phyloP scores from a whole-genome alignment of 352 stramenopile genomes.

The Globisporangium rhizosaccharum region DNA sequence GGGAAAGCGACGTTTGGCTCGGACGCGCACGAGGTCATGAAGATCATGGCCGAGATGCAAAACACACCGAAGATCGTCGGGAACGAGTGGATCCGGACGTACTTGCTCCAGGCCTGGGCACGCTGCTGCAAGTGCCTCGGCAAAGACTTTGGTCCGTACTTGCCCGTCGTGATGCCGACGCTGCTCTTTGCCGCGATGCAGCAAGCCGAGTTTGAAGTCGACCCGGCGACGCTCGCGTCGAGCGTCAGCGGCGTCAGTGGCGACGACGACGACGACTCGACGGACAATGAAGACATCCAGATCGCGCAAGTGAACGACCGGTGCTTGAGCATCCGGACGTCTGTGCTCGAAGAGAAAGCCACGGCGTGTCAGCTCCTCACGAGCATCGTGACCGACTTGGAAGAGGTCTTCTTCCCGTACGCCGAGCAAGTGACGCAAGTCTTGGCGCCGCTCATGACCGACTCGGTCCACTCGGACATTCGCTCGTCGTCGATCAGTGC shows the following conservation, averaged over 20 bases:
- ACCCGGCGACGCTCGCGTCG: constrained; percentile 42
- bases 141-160: constrained; percentile 70
- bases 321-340: constrained; percentile 78
- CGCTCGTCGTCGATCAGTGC: constrained; percentile 70
- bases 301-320: constrained; percentile 82
- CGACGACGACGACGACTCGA: constrained; percentile 55
- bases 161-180: constrained; percentile 79
- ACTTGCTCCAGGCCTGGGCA: constrained; percentile 76
- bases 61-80: constrained; percentile 69
- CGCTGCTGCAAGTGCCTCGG: constrained; percentile 72
- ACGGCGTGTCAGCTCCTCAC: constrained; percentile 77
- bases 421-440: constrained; percentile 82
- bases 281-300: constrained; percentile 73
- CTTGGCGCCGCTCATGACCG: constrained; percentile 71
- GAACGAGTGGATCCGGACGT: constrained; percentile 81
- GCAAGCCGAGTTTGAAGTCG: constrained; percentile 82
- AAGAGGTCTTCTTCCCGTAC: constrained; percentile 84
- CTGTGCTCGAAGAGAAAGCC: constrained; percentile 77
- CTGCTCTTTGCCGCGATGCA: constrained; percentile 71
- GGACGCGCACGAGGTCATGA: constrained; percentile 72
- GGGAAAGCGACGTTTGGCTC: constrained; percentile 62
- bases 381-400: constrained; percentile 69
- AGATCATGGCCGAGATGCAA: constrained; percentile 85
- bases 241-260: constrained; percentile 32
- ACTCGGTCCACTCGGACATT: constrained; percentile 84